Base-by-base conservation (phyloP, 2,329 filamentous ascomycete genomes). In the Diplodia mutila region DNA sequence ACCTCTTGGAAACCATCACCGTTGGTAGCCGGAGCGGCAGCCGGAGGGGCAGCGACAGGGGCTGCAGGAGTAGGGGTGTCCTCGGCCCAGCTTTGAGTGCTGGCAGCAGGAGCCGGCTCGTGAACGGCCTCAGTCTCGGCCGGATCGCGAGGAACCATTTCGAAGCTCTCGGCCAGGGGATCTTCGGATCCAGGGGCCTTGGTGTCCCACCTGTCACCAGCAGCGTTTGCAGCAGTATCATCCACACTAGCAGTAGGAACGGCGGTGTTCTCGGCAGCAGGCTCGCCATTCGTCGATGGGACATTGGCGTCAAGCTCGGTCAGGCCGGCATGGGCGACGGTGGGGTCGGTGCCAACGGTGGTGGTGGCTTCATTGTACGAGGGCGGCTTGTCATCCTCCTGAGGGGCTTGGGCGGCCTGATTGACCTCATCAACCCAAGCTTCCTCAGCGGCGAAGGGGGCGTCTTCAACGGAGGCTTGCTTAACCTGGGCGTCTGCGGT, bases 61-160 rank as follows among this genome's bases (percentile, higher is more conserved):
- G 72, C 69, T n/a, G 77, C 68, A 37, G 71, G 67, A 29, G 75
- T 70, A 37, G 73, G 73, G 54, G 91, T 87, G 69, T 95, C 91
- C 74, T 97, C 93, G 29, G 92, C 92, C 92, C 92, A 96, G 73
- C 89, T 93, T 75, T 90, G 88, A 7, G 87, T 88, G 55, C 88
- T 86, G n/a, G 86, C 88, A 29, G 87, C 87, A 23, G 79, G 75
- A 16, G 79, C 78, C 23, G 76, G 70, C 55, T 84, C 80, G 51
- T 87, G 77, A 46, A 87, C 88, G 46, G 85, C 87, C 69, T 95
- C 91, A 5, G 90, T 90, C 83, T 96, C 93, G 63, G 87, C 81
- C 55, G 89, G 86, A 74, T 94, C 87, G 67, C 90, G 88, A 63
- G 92, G 88, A 53, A 92, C 84, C 77, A 93, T 88, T 69, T 96